Percentiles rank a stretch among this genome's conserved stretches.
These are phyloP conservation scores for Fusarium sp. DNA, from an alignment of 2,329 filamentous ascomycete species.

Conservation along the genomic window DNA sequence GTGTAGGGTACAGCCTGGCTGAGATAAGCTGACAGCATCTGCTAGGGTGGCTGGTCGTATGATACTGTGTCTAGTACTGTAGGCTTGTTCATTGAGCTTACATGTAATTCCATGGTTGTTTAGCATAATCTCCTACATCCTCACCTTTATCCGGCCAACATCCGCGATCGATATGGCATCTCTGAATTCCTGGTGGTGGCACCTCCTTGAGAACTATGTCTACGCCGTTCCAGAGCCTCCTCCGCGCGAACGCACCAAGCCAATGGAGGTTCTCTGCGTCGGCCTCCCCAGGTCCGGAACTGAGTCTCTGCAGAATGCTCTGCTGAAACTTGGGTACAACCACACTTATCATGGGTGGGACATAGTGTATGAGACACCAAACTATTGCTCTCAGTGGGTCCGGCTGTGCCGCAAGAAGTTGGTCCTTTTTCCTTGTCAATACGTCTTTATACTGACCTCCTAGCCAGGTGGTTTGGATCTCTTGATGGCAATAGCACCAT, in stretches of 20 bases:
- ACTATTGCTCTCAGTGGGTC: slow-evolving; percentile 16
- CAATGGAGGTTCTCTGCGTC: slow-evolving; percentile 51
- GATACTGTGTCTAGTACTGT: too few relatives aligned
- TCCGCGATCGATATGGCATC: slow-evolving; percentile 4
- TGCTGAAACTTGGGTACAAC: slow-evolving; percentile 47
- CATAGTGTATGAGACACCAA: slow-evolving; percentile 45
- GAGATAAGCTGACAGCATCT: too few relatives aligned
- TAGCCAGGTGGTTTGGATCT: slow-evolving; percentile 21
- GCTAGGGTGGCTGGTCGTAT: too few relatives aligned
- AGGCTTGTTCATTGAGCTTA: too few relatives aligned
- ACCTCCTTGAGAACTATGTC: slow-evolving; percentile 19
- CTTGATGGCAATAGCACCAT: slow-evolving; percentile 16
- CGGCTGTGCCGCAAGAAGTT: slow-evolving; percentile 24
- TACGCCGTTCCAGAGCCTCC: slow-evolving; percentile 30
- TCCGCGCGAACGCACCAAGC: slow-evolving; percentile 44
- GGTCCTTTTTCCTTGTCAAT: neutral
- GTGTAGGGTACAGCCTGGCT: too few relatives aligned
- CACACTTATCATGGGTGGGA: slow-evolving; percentile 52
- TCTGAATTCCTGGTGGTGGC: slow-evolving; percentile 22
- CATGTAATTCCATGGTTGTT: too few relatives aligned
- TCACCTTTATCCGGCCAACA: too few relatives aligned
- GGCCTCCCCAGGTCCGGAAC: slow-evolving; percentile 50
- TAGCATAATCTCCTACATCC: too few relatives aligned
- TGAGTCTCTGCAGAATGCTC: slow-evolving; percentile 50
- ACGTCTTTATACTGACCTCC: neutral